Percentiles rank a stretch among this genome's conserved stretches.
These are phyloP conservation scores for Dictyostelium discoideum DNA, from an alignment of 78 protist species.

Conservation along the genomic window dicty_2.7 NC_007089.4:3825001-3825500, in stretches of 20 bases:
- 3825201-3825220: too few species aligned
- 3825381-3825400: background rate
- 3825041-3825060: background rate
- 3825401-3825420: background rate
- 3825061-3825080: background rate
- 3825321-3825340: background rate
- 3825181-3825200: too few species aligned
- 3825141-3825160: background rate
- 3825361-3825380: background rate
- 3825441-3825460: too few species aligned
- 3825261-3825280: background rate
- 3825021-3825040: background rate
- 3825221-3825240: too few species aligned
- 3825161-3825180: background rate
- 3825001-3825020: background rate
- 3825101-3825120: background rate
- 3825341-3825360: background rate
- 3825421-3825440: too few species aligned
- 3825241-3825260: background rate
- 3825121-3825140: background rate
- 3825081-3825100: background rate
- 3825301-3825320: background rate
- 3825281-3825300: background rate
- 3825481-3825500: background rate
- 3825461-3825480: background rate